Evolutionary conservation across 768 basidiomycete genomes (phyloP).

Genomic region (Hypholoma sublateritium): DNA sequence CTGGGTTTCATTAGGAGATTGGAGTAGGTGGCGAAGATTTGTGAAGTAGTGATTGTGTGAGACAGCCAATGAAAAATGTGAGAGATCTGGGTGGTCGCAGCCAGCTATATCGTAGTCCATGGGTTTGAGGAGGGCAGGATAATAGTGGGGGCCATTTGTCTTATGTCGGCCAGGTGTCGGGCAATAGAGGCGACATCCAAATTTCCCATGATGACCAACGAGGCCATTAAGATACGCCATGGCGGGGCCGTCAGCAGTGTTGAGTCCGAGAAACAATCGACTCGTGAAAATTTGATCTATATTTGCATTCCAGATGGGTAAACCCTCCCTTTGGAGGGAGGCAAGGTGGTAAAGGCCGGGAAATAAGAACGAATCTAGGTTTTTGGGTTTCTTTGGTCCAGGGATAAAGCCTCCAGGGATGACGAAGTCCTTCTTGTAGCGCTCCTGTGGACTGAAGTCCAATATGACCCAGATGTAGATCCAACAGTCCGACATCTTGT

Average conservation of each 20-base stretch:
- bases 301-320: slow-evolving; percentile 29
- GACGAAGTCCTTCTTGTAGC: too few species aligned
- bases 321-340: slow-evolving; percentile 4
- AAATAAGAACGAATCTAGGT: too few species aligned
- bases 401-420: too few species aligned
- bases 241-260: slow-evolving; percentile 27
- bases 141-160: too few species aligned
- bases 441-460: slow-evolving; percentile 23
- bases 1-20: too few species aligned
- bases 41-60: slow-evolving; percentile 24
- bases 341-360: too few species aligned
- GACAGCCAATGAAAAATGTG: too few species aligned
- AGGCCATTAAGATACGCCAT: slow-evolving; percentile 23
- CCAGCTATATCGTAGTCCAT: slow-evolving; percentile 18
- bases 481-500: slow-evolving; percentile 33
- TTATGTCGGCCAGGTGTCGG: too few species aligned
- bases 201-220: slow-evolving; percentile 24
- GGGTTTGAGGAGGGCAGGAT: slow-evolving; percentile 23
- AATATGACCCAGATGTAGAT: slow-evolving; percentile 38
- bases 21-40: slow-evolving; percentile 29
- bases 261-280: slow-evolving; percentile 5
- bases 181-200: slow-evolving; percentile 33
- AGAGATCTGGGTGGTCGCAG: slow-evolving; percentile 25
- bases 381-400: too few species aligned
- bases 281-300: background rate